These are phyloP conservation scores for Claviceps cyperi DNA, from an alignment of 2,329 filamentous ascomycete genomes.

Conservation along the genomic window DNA sequence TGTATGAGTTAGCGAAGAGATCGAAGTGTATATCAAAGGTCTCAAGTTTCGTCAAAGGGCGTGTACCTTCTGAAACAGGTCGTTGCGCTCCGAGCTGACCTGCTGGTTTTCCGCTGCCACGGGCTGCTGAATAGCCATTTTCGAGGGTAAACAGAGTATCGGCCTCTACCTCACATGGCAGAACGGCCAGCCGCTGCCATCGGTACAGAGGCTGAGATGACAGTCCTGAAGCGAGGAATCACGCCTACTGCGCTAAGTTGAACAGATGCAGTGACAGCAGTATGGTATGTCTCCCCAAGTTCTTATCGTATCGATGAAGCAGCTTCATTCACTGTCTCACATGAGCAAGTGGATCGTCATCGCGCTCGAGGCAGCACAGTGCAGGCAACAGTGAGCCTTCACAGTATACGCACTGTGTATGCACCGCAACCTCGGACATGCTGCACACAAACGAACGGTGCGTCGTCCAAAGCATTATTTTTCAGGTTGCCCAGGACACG, in stretches of 20 bases:
- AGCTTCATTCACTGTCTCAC: background rate
- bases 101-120: constrained; percentile 8
- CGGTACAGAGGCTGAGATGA: background rate
- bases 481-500: background rate
- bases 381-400: no score
- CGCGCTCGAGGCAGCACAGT: background rate
- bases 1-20: constrained; percentile 2
- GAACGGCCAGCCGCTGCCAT: background rate
- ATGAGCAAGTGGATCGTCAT: background rate
- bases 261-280: background rate
- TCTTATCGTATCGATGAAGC: background rate
- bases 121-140: background rate
- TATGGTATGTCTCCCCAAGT: background rate
- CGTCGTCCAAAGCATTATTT: no score
- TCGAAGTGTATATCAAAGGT: no score
- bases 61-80: constrained; percentile 23
- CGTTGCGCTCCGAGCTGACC: constrained; percentile 14
- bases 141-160: background rate
- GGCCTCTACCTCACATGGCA: constrained; percentile 3
- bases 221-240: background rate
- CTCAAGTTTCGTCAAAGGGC: background rate
- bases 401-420: background rate
- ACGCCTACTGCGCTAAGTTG: no score
- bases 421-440: background rate
- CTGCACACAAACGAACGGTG: background rate